These are phyloP conservation scores for Aspergillus ustus DNA, from an alignment of 2,329 filamentous ascomycete species.

Conservation along the genomic window DNA sequence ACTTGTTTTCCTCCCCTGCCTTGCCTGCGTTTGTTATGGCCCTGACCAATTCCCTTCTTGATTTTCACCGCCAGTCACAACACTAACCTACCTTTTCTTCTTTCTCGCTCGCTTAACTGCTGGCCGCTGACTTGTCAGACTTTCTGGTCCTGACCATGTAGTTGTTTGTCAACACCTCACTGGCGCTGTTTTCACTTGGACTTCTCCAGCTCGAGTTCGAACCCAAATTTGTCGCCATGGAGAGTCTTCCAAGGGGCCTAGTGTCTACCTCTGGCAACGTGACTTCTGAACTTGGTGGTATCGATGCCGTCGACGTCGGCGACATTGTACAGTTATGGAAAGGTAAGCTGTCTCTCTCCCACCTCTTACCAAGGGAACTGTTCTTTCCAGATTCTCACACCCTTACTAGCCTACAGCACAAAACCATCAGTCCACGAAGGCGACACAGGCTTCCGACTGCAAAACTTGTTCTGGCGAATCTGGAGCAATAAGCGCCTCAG, in stretches of 20 bases:
- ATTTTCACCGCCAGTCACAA: constrained; percentile 25
- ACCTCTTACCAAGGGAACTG: background rate
- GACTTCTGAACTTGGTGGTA: constrained; percentile 41
- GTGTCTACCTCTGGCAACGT: constrained; percentile 46
- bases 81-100: constrained; percentile 10
- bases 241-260: constrained; percentile 47
- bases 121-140: background rate
- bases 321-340: constrained; percentile 54
- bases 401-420: constrained; percentile 48
- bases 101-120: constrained; percentile 5
- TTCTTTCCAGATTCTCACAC: constrained; percentile 9
- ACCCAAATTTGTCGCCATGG: constrained; percentile 34
- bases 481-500: constrained; percentile 49
- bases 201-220: background rate
- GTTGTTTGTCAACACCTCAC: constrained; percentile 8
- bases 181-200: background rate
- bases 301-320: constrained; percentile 47
- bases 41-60: constrained; percentile 11
- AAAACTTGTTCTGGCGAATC: constrained; percentile 59
- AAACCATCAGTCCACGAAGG: constrained; percentile 50
- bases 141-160: constrained; percentile 19
- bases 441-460: constrained; percentile 49
- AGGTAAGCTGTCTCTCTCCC: constrained; percentile 41
- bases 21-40: constrained; percentile 23
- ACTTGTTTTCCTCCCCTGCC: constrained; percentile 8